These are phyloP conservation scores for Boletus sensibilis DNA, from an alignment of 768 basidiomycete genomes.

Conservation along the genomic window DNA sequence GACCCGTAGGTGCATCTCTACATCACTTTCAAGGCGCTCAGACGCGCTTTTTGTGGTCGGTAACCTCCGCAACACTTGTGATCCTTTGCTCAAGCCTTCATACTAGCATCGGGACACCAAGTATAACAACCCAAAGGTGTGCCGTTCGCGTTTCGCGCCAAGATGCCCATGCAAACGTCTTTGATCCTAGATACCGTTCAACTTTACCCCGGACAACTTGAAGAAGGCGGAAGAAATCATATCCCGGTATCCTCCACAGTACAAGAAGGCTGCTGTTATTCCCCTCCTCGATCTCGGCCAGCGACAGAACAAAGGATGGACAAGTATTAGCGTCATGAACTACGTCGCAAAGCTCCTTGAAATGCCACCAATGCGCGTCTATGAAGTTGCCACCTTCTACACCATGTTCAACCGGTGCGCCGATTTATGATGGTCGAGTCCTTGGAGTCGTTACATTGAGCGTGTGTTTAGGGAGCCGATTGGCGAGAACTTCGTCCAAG, in stretches of 20 bases:
- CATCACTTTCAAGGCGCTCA: slow-evolving; percentile 52
- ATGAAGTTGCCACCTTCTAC: slow-evolving; percentile 99
- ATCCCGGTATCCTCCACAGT: slow-evolving; percentile 91
- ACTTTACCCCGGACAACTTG: slow-evolving; percentile 77
- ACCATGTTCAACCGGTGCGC: slow-evolving; percentile 98
- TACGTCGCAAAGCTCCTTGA: slow-evolving; percentile 91
- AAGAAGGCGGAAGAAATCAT: slow-evolving; percentile 89
- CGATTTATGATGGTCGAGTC: background rate
- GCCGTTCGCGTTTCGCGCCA: slow-evolving; percentile 8
- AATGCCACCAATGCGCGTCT: slow-evolving; percentile 97
- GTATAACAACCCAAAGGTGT: slow-evolving; percentile 90
- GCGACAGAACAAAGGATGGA: slow-evolving; percentile 98
- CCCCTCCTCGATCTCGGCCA: slow-evolving; percentile 95
- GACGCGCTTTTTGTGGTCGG: slow-evolving; percentile 87
- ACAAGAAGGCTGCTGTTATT: slow-evolving; percentile 98
- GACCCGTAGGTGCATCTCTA: slow-evolving; percentile 33
- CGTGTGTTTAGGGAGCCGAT: slow-evolving; percentile 74
- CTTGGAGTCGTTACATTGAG: background rate
- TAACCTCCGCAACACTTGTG: slow-evolving; percentile 21
- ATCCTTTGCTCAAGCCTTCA: slow-evolving; percentile 15
- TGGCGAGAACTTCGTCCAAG: slow-evolving; percentile 91
- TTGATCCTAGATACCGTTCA: slow-evolving; percentile 75
- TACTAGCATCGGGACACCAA: slow-evolving; percentile 89
- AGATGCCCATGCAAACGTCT: background rate
- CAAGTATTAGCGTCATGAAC: slow-evolving; percentile 98